Percentiles rank a stretch among this genome's conserved stretches.
These are phyloP conservation scores for Verticillium isaacii DNA, from an alignment of 2,329 filamentous ascomycete species.

Conservation along the genomic window DNA sequence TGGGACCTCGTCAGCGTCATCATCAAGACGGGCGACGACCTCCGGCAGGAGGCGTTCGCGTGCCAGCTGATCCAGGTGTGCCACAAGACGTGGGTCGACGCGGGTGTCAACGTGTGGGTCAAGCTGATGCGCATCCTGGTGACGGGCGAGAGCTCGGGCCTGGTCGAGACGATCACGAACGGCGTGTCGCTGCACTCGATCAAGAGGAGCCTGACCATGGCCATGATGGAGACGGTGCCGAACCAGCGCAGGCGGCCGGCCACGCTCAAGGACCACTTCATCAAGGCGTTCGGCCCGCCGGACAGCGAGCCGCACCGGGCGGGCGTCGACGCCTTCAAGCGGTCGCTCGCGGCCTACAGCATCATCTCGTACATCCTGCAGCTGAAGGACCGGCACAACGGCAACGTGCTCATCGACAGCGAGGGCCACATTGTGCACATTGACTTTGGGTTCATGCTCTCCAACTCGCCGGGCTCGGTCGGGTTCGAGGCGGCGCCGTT, in stretches of 20 bases:
- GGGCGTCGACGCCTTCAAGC: conserved; percentile 73
- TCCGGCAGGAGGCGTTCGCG: conserved; percentile 81
- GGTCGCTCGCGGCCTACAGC: conserved; percentile 80
- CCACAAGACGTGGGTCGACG: conserved; percentile 75
- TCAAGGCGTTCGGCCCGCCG: conserved; percentile 70
- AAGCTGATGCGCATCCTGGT: conserved; percentile 85
- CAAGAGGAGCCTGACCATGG: conserved; percentile 75
- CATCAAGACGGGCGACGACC: conserved; percentile 78
- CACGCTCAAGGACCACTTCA: conserved; percentile 75
- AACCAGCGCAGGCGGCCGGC: conserved; percentile 73
- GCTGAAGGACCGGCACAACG: conserved; percentile 82
- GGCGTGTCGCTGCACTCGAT: conserved; percentile 83
- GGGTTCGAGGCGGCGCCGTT: conserved; percentile 85
- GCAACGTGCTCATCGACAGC: conserved; percentile 80
- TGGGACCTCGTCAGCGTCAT: conserved; percentile 87
- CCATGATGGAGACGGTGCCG: conserved; percentile 62
- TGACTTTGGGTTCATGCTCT: conserved; percentile 87
- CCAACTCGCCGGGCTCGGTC: conserved; percentile 78
- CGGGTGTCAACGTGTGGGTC: conserved; percentile 75
- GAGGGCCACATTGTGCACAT: conserved; percentile 85
- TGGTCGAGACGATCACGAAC: conserved; percentile 85
- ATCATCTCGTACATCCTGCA: conserved; percentile 80
- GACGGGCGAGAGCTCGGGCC: conserved; percentile 76
- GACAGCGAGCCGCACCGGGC: conserved; percentile 65
- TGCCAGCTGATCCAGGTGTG: conserved; percentile 81